Evolutionary conservation across 2,329 filamentous ascomycete genomes (phyloP).

Genomic region (Dactylonectria macrodidyma): DNA sequence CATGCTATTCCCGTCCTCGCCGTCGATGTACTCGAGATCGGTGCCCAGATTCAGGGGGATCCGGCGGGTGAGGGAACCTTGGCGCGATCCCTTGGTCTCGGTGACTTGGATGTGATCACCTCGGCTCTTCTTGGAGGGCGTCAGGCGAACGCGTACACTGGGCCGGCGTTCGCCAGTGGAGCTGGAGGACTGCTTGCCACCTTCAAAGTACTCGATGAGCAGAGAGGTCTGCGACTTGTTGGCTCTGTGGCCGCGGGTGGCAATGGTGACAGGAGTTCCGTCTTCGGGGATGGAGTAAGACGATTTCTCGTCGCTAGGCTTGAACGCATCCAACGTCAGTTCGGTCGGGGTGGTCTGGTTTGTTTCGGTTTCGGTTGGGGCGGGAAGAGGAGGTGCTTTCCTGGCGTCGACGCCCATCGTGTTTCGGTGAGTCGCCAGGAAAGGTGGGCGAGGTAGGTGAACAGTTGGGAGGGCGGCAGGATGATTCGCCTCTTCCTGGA

Average conservation of each 20-base stretch:
- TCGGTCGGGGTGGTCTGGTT: conserved; percentile 72
- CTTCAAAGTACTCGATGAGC: conserved; percentile 96
- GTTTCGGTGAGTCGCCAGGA: conserved; percentile 45
- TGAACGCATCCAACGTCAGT: conserved; percentile 75
- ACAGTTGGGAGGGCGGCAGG: conserved; percentile 38
- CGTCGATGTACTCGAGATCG: conserved; percentile 60
- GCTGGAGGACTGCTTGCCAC: conserved; percentile 71
- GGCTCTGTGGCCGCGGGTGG: conserved; percentile 75
- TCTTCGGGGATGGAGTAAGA: conserved; percentile 87
- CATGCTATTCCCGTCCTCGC: conserved; percentile 76
- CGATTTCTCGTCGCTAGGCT: conserved; percentile 78
- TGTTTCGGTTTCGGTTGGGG: conserved; percentile 83
- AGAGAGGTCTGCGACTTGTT: conserved; percentile 87
- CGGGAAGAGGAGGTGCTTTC: conserved; percentile 78
- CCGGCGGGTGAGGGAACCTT: conserved; percentile 69
- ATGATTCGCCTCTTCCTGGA: conserved; percentile 33
- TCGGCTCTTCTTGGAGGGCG: conserved; percentile 77
- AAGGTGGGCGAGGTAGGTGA: conserved; percentile 27
- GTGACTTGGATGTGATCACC: conserved; percentile 87
- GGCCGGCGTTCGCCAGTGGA: conserved; percentile 78
- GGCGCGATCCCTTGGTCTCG: conserved; percentile 81
- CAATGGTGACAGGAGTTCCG: conserved; percentile 93
- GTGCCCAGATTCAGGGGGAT: conserved; percentile 66
- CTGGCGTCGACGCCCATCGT: conserved; percentile 71
- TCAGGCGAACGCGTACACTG: conserved; percentile 85